Percentiles rank a stretch among this genome's conserved stretches.
Conservation (phyloP, 2,329 filamentous ascomycete genomes). For the Diplodia scrobiculata region DNA sequence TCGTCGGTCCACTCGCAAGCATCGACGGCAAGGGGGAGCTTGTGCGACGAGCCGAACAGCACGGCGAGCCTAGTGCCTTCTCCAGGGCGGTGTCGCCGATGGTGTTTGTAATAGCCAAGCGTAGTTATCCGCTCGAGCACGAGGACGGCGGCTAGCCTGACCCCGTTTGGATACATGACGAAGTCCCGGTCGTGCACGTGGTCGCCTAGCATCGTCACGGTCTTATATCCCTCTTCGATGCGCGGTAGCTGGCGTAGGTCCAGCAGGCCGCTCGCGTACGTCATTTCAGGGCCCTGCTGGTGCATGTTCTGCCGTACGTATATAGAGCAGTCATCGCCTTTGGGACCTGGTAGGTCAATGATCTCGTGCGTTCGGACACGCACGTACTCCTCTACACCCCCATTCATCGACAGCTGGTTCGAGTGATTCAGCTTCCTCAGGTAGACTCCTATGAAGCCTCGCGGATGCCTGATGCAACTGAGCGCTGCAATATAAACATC, state of each 20-base stretch:
- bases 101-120: neutral
- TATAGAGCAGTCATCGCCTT: neutral
- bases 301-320: conserved; percentile 1
- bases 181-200: neutral
- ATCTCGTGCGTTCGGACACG: neutral
- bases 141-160: neutral
- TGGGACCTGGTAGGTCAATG: neutral
- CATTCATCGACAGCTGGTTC: no score
- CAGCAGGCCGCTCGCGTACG: neutral
- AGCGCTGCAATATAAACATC: neutral
- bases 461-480: neutral
- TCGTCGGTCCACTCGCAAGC: neutral
- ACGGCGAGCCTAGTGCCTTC: neutral
- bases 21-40: neutral
- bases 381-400: neutral
- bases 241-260: neutral
- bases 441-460: neutral
- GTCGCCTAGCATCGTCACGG: neutral
- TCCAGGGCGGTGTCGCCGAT: neutral
- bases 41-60: neutral
- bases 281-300: neutral
- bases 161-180: neutral
- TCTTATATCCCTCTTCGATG: neutral
- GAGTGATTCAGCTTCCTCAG: neutral
- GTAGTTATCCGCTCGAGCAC: neutral